Evolutionary conservation across 345 rosid genomes (phyloP), one percentile per base, ranked within the genome.

Genomic region (Jatropha curcas): DNA sequence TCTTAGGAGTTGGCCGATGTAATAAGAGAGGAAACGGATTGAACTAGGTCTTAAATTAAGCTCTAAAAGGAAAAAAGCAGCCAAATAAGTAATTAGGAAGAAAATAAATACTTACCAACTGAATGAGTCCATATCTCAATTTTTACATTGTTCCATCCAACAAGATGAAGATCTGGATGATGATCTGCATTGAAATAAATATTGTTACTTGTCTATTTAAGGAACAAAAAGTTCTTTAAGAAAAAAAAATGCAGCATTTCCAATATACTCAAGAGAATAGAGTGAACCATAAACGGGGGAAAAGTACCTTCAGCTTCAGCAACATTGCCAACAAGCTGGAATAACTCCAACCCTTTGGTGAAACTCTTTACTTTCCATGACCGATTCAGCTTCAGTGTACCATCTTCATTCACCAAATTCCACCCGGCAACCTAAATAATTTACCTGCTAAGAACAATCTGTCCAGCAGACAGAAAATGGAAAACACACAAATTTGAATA

Each of bases 81-180:
- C 45, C 6, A 11, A 59, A 45, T 19, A 14, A 41, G 30, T 28
- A 41, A 59, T 34, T 57, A 13, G 35, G 4, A 72, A 35, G 43
- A 58, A 33, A 46, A 7, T 19, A n/a, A n/a, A n/a, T n/a, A n/a
- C 87, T 89, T 78, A 91, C 99, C 99, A 75, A 88, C 85, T 2
- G 96, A 89, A 84, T 92, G 98, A 0, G 99, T 92, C 92, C 99
- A 91, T 79, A 92, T 89, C 83, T 95, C 99, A 63, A 95, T 83
- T 48, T 84, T 89, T 8, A 92, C 86, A 82, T 89, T 88, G 82
- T 95, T 95, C 99, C 99, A 95, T 74, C 97, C 94, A 13, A 91
- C 93, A 67, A 95, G 96, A 87, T 95, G 99, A 79, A 95, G 88
- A 82, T 95, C 96, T 45, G 98, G 99, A 85, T 89, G 99, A 86